Base-by-base conservation (phyloP, 2,329 filamentous ascomycete species). In the Epichloe festucae region DNA sequence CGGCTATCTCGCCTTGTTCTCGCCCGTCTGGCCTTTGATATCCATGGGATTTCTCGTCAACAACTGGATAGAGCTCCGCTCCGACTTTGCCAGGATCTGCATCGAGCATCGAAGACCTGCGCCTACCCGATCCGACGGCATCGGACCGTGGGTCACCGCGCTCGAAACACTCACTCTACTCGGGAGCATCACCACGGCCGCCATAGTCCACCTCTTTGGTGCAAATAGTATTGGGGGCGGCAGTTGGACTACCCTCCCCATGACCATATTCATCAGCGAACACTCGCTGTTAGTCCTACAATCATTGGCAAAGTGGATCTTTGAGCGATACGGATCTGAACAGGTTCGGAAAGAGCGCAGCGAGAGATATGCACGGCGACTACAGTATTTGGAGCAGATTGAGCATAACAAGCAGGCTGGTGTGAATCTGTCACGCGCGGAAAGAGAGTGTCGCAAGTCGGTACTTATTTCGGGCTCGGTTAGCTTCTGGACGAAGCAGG, bases 71-170 rank as follows among this genome's bases (percentile, higher is more conserved):
- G 85, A 89, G 64, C 73, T 89, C 10, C 82, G 85, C 10, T 83
- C 84, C 3, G 85, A 89, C 59, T 85, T 87, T 45, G 77, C 86
- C 67, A 89, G 89, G 61, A 85, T 89, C 51, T 86, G 82, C 55
- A 72, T 82, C 23, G 84, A 89, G 61, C 85, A 84, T 70, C 82
- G 83, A 55, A 78, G 86, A 1, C 86, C 85, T 0, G 78, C 75
- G 0, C 85, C 85, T 0, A 76, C 77, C 56, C 80, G 85, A 5
- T 76, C 82, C 1, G 85, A 88, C 60, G 84, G 81, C 4, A 88
- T 89, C 55, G 85, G 85, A 0, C 84, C 85, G 0, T 89, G 83
- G 77, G 73, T 88, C 15, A 75, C 82, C 55, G 81, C 79, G 0
- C 71, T 89, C 12, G 77, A 78, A 46, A 81, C 87, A 55, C 70